Evolutionary conservation across 345 rosid genomes (phyloP).

Genomic region (Eucalyptus tenuipes): DNA sequence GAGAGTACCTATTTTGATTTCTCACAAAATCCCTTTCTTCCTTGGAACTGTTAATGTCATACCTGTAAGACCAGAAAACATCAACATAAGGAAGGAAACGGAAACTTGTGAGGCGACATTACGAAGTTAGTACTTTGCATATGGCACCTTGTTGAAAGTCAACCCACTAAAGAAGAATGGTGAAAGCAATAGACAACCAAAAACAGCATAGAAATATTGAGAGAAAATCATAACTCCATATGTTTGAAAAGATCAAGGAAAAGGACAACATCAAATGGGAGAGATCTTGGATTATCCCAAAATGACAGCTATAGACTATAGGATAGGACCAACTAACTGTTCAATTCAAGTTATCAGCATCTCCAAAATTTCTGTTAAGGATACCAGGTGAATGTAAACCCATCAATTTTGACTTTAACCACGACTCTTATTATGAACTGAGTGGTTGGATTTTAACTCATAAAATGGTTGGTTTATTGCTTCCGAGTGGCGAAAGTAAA

Average conservation of each 20-base stretch:
- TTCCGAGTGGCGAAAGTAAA: not conserved
- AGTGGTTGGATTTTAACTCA: not conserved
- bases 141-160: not conserved
- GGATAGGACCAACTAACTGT: not conserved
- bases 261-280: not conserved
- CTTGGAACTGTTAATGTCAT: slow-evolving; percentile 48
- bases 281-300: not conserved
- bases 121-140: not conserved
- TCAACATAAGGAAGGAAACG: not conserved
- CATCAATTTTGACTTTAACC: not conserved
- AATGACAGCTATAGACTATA: not conserved
- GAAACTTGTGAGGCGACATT: not conserved
- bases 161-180: not conserved
- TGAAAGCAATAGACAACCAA: not conserved
- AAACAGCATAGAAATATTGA: not conserved
- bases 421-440: not conserved
- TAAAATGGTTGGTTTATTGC: not conserved
- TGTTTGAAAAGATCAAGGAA: not conserved
- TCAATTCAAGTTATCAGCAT: not conserved
- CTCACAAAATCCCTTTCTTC: slow-evolving; percentile 50
- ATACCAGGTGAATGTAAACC: not conserved
- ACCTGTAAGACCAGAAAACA: slow-evolving; percentile 24
- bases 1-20: slow-evolving; percentile 45
- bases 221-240: not conserved
- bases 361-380: not conserved